Evolutionary conservation across 768 basidiomycete species (phyloP).

Genomic region (Terana coerulea): DNA sequence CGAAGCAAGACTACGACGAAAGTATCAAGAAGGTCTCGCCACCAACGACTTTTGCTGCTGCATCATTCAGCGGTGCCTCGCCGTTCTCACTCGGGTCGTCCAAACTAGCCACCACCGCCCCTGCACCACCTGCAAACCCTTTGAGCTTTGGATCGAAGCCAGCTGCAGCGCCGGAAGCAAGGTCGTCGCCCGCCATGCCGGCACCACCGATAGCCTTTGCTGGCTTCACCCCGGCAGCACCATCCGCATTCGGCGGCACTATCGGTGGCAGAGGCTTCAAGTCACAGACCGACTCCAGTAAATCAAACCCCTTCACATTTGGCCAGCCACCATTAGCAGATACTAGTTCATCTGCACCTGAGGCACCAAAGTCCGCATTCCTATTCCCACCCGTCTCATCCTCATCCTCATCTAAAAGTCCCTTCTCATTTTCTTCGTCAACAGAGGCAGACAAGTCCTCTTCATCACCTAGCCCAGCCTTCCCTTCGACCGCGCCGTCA

Average conservation of each 20-base stretch:
- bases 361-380: conserved; percentile 28
- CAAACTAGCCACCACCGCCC: background rate
- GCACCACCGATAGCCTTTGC: conserved; percentile 37
- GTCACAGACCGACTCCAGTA: conserved; percentile 13
- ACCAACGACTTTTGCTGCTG: background rate
- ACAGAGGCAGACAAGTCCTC: background rate
- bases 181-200: conserved; percentile 22
- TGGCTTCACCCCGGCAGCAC: conserved; percentile 26
- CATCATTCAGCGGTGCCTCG: background rate
- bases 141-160: conserved; percentile 9
- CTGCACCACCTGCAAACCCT: background rate
- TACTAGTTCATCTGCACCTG: conserved; percentile 14
- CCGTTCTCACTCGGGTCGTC: background rate
- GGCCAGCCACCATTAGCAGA: background rate
- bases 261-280: conserved; percentile 18
- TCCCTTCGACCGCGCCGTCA: conserved; percentile 6
- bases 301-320: conserved; percentile 15
- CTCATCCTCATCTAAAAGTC: conserved; percentile 3
- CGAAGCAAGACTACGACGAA: conserved; percentile 54
- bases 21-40: conserved; percentile 7
- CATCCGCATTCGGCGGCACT: conserved; percentile 22
- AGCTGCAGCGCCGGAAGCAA: conserved; percentile 14
- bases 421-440: background rate
- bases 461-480: no score
- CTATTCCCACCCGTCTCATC: conserved; percentile 17